A percentile compares a stretch with the other conserved stretches of the same genome.
phyloP scores from a whole-genome alignment of 225 moss, liverwort and hornwort genomes.

The Takakia lepidozioides region DNA sequence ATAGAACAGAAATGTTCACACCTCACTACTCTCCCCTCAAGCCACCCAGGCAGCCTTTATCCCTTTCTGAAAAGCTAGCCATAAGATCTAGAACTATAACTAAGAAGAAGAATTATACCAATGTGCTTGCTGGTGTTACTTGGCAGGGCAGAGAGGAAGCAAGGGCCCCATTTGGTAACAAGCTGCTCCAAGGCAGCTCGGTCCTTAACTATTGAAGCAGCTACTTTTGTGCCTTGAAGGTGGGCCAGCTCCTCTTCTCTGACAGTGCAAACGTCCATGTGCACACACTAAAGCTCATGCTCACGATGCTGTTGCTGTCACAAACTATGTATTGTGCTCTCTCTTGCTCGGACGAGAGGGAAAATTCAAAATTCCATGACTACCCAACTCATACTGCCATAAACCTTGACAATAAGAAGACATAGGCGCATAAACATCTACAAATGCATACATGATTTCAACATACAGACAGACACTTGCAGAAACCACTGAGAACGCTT shows the following conservation, averaged over 20 bases:
- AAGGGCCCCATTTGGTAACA: slow-evolving; percentile 7
- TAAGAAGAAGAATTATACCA: slow-evolving; percentile 1
- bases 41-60: too few relatives aligned
- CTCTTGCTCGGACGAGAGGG: too few relatives aligned
- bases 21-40: too few relatives aligned
- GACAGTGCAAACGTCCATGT: neutral
- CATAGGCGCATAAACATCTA: neutral
- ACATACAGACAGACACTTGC: neutral
- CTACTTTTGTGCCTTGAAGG: slow-evolving; percentile 18
- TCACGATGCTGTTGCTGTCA: too few relatives aligned
- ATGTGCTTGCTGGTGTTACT: neutral
- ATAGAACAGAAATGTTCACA: neutral
- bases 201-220: slow-evolving; percentile 14
- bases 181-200: slow-evolving; percentile 12
- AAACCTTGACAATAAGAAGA: neutral
- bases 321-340: too few relatives aligned
- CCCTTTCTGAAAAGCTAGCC: neutral
- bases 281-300: neutral
- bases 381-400: neutral
- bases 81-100: neutral
- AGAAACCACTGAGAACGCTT: neutral
- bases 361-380: too few relatives aligned
- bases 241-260: slow-evolving; percentile 12
- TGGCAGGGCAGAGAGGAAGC: slow-evolving; percentile 3
- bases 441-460: neutral